Base-by-base conservation (phyloP, 2,329 filamentous ascomycete species). In the Penicillium sp. region DNA sequence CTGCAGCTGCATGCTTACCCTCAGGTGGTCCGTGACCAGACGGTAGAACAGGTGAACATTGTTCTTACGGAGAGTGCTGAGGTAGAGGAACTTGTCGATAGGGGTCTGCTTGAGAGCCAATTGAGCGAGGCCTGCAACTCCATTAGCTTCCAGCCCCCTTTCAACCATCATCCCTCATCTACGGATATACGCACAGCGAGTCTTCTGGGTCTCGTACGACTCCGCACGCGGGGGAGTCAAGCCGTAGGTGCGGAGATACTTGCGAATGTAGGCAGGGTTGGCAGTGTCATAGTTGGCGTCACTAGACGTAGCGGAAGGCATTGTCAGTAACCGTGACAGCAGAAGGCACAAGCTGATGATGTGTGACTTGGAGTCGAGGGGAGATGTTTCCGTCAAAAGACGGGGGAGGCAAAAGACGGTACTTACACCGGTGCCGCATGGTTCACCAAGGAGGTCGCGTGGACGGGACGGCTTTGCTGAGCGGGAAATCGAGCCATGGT, bases 31-130 rank as follows among this genome's bases (percentile, higher is more conserved):
- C 29, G 69, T 71, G 42, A 76, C 64, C 55, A 76, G 59, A 57
- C 74, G 72, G 62, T 76, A 76, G 64, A 76, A 76, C n/a, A 76
- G 63, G 57, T 76, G 74, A 6, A 76, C 73, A 63, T 75, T 75
- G 64, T 75, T 73, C 61, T 74, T 74, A 59, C 74, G 72, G 45
- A 76, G 61, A 9, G 71, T 70, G 62, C 72, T 74, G 45, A 76
- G 66, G 57, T 76, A 76, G 47, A 73, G 68, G 60, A 75, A 76
- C 54, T 75, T 74, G 37, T 76, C 74, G 55, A 76, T 75, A 42
- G 64, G 54, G n/a, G 72, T 73, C 46, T 65, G 61, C 62, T 75
- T 76, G 53, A 72, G 62, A 51, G 69, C 72, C 55, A 76, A 62
- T 57, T 76, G 74, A 38, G 70, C 68, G 56, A 75, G 66, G 26